Evolutionary conservation across 176 grass and related monocot genomes (phyloP), one percentile per base, ranked within the genome.

Genomic region (Melocanna baccifera): DNA sequence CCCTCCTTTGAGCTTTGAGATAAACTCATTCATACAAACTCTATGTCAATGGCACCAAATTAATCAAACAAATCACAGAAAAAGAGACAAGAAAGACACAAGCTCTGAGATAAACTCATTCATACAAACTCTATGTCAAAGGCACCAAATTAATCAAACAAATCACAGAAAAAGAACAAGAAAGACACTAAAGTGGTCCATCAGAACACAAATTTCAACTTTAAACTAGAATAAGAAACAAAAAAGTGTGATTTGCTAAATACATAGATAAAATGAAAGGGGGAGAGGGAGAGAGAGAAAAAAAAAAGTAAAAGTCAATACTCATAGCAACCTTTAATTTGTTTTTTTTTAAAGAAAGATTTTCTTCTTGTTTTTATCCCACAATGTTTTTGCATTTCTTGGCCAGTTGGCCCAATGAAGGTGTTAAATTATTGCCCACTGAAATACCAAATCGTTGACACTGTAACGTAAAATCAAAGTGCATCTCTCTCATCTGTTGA

Each of bases 371-470:
- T 48, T 82, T 69, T 10, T 26, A 61, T 69, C 29, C 62, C 20
- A 51, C 15, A 61, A 32, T 62, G 30, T 29, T 58, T 16, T 4
- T 76, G 39, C n/a, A 76, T 66, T 75, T 48, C 22, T 67, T 45
- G 41, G 47, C 41, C 16, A 48, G 50, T 67, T 45, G 41, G 47
- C 41, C 16, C 59, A 59, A 65, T 67, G 47, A 67, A 48, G 42
- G 11, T 48, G 25, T 22, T 78, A 78, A 78, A 73, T 66, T 68
- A 62, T 73, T 67, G n/a, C 4, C 36, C 0, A 7, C 3, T 79
- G 14, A 68, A 83, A 69, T 85, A 72, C 59, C 42, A 45, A 68
- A 87, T 9, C 43, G 79, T 39, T 79, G 84, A 79, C 73, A 66
- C 67, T 67, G 61, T 43, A 25, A 42, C 46, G 18, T 19, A 45